Evolutionary conservation across 2,329 filamentous ascomycete species (phyloP).

Genomic region (Stagonosporopsis tanaceti): DNA sequence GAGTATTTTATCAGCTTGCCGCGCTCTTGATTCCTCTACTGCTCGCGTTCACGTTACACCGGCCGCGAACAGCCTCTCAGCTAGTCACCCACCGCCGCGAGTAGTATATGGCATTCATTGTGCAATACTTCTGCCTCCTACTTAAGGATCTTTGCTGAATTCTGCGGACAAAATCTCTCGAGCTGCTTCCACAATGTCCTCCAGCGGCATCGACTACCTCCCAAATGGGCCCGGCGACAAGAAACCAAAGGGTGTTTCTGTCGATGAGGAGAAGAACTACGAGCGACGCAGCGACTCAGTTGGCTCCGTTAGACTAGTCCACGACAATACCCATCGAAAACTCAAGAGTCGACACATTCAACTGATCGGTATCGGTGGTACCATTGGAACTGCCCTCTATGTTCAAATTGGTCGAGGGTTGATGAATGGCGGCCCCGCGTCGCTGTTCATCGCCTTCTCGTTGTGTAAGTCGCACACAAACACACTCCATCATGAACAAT

Average conservation of each 20-base stretch:
- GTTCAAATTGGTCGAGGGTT: constrained; percentile 57
- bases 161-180: constrained; percentile 6
- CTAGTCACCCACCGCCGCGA: constrained; percentile 7
- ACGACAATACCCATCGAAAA: constrained; percentile 54
- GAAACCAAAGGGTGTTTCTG: constrained; percentile 19
- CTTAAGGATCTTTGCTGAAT: constrained; percentile 44
- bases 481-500: background rate
- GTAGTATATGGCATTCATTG: constrained; percentile 44
- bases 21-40: constrained; percentile 25
- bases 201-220: constrained; percentile 44
- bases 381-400: constrained; percentile 58
- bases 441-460: constrained; percentile 56
- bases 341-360: constrained; percentile 58
- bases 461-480: constrained; percentile 46
- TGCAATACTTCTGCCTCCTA: constrained; percentile 46
- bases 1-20: constrained; percentile 34
- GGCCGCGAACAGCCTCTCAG: constrained; percentile 19
- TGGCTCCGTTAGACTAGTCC: constrained; percentile 39
- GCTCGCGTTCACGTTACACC: constrained; percentile 15
- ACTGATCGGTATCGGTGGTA: constrained; percentile 56
- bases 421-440: constrained; percentile 57
- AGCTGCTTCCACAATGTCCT: constrained; percentile 40
- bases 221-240: constrained; percentile 17
- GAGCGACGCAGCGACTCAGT: constrained; percentile 37
- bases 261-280: constrained; percentile 40